Evolutionary conservation across 2,329 filamentous ascomycete species (phyloP), one percentile per base, ranked within the genome.

Genomic region (Chrysoporthe puriensis): DNA sequence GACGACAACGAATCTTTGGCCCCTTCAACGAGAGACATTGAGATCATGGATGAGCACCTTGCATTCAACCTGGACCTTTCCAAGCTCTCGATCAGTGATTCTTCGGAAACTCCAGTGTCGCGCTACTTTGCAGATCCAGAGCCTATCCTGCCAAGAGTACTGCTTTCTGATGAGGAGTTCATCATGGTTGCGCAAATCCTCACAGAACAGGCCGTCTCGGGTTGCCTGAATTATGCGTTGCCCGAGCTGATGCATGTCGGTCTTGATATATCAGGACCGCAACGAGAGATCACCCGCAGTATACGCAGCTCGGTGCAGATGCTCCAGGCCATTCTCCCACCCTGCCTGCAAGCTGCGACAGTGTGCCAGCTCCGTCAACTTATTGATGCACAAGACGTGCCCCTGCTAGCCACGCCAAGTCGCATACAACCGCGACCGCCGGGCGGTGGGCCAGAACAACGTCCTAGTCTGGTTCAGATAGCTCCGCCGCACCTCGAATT

Each of bases 401-500:
- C 86, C 26, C 76, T 86, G 5, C 73, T 86, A 2, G 83, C 82
- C 11, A 85, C 84, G 68, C 83, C 84, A 6, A 83, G 77, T 58
- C 82, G 87, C 21, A 74, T 88, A 50, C 85, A 85, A 58, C 81
- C 83, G 16, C 81, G 85, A 26, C 81, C 80, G 2, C 71, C 81
- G 1, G 78, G 80, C 1, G 82, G 81, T 18, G 73, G 79, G 0
- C 85, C 88, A 62, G 80, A 83, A 58, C 75, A 82, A 57, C 84
- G 82, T 66, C 79, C 83, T 0, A 85, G 83, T 70, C 78, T 90
- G 2, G 91, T 91, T 71, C 81, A 84, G 52, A 86, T 96, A 2
- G 85, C 86, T 1, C 82, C 88, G 0, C 92, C 92, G 1, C 90
- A 92, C 73, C 80, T 96, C 48, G 89, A 92, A 71, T 82, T 96